These are phyloP conservation scores for Scalesia atractyloides DNA, from an alignment of 129 eudicot genomes.

Conservation along the genomic window DNA sequence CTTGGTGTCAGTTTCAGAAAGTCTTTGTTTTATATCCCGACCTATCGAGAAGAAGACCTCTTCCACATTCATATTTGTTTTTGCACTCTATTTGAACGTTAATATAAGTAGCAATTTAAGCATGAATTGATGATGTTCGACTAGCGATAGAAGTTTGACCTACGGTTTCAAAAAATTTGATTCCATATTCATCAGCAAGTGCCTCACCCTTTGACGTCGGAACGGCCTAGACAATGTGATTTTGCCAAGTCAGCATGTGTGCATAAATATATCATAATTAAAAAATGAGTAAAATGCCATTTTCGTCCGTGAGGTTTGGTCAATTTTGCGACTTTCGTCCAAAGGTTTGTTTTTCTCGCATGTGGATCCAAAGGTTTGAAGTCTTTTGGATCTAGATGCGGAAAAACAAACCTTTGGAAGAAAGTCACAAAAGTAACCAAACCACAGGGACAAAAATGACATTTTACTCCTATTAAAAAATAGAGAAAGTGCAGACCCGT, in stretches of 20 bases:
- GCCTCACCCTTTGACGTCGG: constrained; percentile 96
- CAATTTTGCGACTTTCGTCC: no score
- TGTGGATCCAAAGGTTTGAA: no score
- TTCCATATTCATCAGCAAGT: constrained; percentile 95
- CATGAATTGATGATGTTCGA: not conserved
- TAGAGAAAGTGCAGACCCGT: constrained; percentile 51
- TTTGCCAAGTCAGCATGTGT: constrained; percentile 24
- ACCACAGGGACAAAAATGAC: no score
- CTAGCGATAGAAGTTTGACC: constrained; percentile 33
- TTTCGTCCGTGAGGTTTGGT: no score
- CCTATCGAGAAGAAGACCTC: constrained; percentile 91
- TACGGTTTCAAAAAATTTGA: constrained; percentile 90
- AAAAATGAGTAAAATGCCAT: not conserved
- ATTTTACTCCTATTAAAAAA: no score
- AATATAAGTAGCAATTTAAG: constrained; percentile 21
- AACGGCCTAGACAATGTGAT: constrained; percentile 63
- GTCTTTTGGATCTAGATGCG: no score
- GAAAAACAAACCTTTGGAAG: no score
- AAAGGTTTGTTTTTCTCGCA: no score
- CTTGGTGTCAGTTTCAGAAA: constrained; percentile 77
- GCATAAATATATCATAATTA: not conserved
- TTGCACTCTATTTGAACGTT: constrained; percentile 70
- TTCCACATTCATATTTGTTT: constrained; percentile 86
- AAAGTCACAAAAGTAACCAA: no score
- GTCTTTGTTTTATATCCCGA: constrained; percentile 84